phyloP scores from a whole-genome alignment of 2,329 filamentous ascomycete species.

The Colletotrichum melonis region DNA sequence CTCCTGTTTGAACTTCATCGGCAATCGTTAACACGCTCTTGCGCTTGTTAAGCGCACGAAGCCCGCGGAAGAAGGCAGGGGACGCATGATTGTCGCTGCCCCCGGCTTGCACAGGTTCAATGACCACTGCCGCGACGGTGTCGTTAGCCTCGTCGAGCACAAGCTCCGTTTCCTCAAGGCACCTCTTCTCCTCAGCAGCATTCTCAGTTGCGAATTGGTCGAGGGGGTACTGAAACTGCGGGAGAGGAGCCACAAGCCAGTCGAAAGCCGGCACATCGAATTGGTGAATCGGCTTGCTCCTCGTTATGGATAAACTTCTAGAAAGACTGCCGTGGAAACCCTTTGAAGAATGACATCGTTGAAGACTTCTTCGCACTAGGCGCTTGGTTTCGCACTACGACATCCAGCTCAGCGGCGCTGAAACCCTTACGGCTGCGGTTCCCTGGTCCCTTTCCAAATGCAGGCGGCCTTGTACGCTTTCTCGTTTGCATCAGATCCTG shows the following conservation, averaged over 20 bases:
- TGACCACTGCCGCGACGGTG: slow-evolving; percentile 82
- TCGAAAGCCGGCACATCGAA: slow-evolving; percentile 94
- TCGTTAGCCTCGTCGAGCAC: slow-evolving; percentile 83
- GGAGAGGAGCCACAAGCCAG: slow-evolving; percentile 95
- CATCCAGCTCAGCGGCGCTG: slow-evolving; percentile 78
- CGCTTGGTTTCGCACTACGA: slow-evolving; percentile 81
- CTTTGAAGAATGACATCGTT: slow-evolving; percentile 88
- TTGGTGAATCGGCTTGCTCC: slow-evolving; percentile 95
- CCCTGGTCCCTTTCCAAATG: slow-evolving; percentile 86
- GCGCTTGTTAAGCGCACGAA: slow-evolving; percentile 82
- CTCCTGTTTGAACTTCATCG: slow-evolving; percentile 93
- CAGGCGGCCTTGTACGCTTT: slow-evolving; percentile 95
- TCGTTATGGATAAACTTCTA: slow-evolving; percentile 86
- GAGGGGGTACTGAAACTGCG: slow-evolving; percentile 86
- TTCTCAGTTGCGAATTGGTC: slow-evolving; percentile 85
- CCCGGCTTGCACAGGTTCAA: slow-evolving; percentile 94
- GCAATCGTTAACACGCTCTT: slow-evolving; percentile 88
- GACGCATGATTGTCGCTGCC: slow-evolving; percentile 95
- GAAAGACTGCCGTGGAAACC: slow-evolving; percentile 93
- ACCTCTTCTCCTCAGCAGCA: slow-evolving; percentile 81
- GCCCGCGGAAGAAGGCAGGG: slow-evolving; percentile 85
- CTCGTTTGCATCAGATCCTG: slow-evolving; percentile 93
- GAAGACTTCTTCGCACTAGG: slow-evolving; percentile 82
- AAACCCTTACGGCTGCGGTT: slow-evolving; percentile 86
- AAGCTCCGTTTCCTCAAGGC: slow-evolving; percentile 84